Evolutionary conservation across 345 rosid genomes (phyloP), one percentile per base, ranked within the genome.

Genomic region (Sonneratia alba): DNA sequence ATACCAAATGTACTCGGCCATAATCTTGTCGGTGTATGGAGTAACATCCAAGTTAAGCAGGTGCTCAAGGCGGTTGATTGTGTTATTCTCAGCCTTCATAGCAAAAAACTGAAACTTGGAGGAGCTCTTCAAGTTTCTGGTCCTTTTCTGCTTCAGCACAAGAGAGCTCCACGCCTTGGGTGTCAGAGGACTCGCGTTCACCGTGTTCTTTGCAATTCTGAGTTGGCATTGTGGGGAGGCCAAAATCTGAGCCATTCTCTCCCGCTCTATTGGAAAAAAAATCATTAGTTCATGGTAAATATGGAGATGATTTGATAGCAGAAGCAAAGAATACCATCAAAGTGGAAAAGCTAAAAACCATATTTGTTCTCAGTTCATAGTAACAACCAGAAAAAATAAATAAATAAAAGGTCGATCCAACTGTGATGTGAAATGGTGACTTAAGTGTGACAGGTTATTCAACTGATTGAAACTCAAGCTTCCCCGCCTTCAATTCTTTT

Each of bases 1-100:
- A 66, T 90, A 94, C 99, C 99, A 95, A 73, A 95, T 95, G 83
- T 95, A 95, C 72, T 95, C 99, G 16, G 97, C 97, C 68, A 95
- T 90, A 84, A 95, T 87, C 75, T 77, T 85, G 75, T 95, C 91
- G 56, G 97, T 84, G 82, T 79, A 87, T 42, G 96, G 96, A n/a
- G 88, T 89, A 63, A 87, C 74, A 71, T 95, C 99, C 82, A 93
- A 55, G 74, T 93, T 89, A 64, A 93, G 89, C 48, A 93, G 88
- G 73, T 74, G 70, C 80, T 90, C 96, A 24, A 92, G 42, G 83
- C 97, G 88, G 70, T 89, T 92, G 80, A 92, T 68, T 1, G 90
- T 84, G 74, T 87, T 68, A 74, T 77, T 84, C 7, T 94, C 97
- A 64, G 97, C 85, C 71, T 88, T 86, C 49, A 90, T 45, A 48